Conservation (phyloP, 2,329 filamentous ascomycete species). For the Aaosphaeria pasadenensis region DNA sequence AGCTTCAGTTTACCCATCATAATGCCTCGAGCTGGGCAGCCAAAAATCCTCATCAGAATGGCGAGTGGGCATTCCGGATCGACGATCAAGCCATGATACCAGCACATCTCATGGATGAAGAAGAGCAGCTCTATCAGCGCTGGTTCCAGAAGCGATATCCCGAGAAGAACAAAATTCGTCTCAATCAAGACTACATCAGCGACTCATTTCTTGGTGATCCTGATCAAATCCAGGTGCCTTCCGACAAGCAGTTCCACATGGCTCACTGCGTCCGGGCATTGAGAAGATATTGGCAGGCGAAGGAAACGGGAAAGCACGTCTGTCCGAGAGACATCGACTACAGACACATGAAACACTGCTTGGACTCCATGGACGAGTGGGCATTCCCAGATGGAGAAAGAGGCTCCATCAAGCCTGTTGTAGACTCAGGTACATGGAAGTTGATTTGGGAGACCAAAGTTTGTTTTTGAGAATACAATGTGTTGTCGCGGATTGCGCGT, state of each 20-base stretch:
- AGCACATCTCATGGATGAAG: constrained; percentile 2
- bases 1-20: constrained; percentile 2
- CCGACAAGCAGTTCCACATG: constrained; percentile 9
- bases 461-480: too few relatives aligned
- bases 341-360: constrained; percentile 8
- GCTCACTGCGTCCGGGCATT: constrained; percentile 10
- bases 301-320: constrained; percentile 7
- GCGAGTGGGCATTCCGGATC: constrained; percentile 11
- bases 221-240: constrained; percentile 1
- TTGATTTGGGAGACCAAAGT: too few relatives aligned
- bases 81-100: constrained; percentile 15
- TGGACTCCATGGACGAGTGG: constrained; percentile 11
- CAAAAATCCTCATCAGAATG: background rate
- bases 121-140: constrained; percentile 8
- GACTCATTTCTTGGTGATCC: constrained; percentile 7
- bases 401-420: background rate
- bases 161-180: constrained; percentile 3
- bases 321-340: constrained; percentile 9
- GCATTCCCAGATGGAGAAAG: constrained; percentile 6
- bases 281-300: constrained; percentile 7
- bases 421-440: too few relatives aligned
- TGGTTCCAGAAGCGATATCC: constrained; percentile 10
- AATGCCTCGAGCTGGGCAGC: constrained; percentile 3
- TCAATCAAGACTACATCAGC: constrained; percentile 5
- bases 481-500: too few relatives aligned